Percentiles rank a stretch among this genome's conserved stretches.
These are phyloP conservation scores for Coemansia sp. DNA, from an alignment of 192 early-diverging fungal species.

Conservation along the genomic window DNA sequence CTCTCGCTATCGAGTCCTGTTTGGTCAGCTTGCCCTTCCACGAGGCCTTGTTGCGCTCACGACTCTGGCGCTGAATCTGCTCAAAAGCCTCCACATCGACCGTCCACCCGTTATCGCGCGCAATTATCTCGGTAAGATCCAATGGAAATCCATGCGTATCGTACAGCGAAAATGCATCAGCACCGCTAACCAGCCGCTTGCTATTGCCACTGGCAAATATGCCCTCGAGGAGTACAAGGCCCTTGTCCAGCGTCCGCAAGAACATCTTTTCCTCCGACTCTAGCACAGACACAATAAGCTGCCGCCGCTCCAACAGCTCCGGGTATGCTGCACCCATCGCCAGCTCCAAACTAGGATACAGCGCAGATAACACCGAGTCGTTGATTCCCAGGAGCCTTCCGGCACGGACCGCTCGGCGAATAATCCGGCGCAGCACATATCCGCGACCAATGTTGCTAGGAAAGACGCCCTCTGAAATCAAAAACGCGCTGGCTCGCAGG, in stretches of 20 bases:
- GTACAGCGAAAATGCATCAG: slow-evolving; percentile 92
- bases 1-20: slow-evolving; percentile 73
- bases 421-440: slow-evolving; percentile 95
- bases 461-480: slow-evolving; percentile 93
- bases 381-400: slow-evolving; percentile 86
- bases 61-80: slow-evolving; percentile 75
- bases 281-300: slow-evolving; percentile 83
- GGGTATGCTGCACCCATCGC: slow-evolving; percentile 94
- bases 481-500: slow-evolving; percentile 89
- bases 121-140: slow-evolving; percentile 95
- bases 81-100: slow-evolving; percentile 85
- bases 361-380: slow-evolving; percentile 83
- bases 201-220: slow-evolving; percentile 58
- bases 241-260: slow-evolving; percentile 90
- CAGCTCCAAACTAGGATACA: slow-evolving; percentile 84
- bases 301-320: slow-evolving; percentile 74
- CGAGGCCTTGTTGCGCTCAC: slow-evolving; percentile 66
- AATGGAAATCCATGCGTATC: slow-evolving; percentile 99
- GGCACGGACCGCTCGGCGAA: slow-evolving; percentile 89
- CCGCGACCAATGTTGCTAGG: slow-evolving; percentile 98
- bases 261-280: slow-evolving; percentile 92
- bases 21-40: slow-evolving; percentile 57
- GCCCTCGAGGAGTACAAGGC: slow-evolving; percentile 88
- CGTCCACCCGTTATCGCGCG: slow-evolving; percentile 84
- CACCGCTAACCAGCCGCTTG: slow-evolving; percentile 67